phyloP scores from a whole-genome alignment of 176 grass and related monocot species.

The Aegilops umbellulata region DNA sequence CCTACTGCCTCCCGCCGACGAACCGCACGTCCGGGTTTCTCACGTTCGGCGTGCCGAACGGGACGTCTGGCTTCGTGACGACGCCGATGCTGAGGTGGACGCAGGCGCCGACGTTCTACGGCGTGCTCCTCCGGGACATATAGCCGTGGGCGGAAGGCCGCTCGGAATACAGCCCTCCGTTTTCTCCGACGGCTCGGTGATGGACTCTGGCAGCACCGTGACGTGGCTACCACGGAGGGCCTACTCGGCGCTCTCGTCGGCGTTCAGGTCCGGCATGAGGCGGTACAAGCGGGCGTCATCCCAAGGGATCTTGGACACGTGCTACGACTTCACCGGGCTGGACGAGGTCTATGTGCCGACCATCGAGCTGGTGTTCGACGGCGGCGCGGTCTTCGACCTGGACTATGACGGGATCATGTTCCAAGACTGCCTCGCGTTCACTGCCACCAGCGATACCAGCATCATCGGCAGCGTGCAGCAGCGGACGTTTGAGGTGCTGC shows the following conservation, averaged over 20 bases:
- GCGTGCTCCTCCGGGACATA: slow-evolving; percentile 35
- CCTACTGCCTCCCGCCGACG: slow-evolving; percentile 69
- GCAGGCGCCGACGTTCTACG: slow-evolving; percentile 53
- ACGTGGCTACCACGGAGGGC: slow-evolving; percentile 47
- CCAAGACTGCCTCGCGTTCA: slow-evolving; percentile 65
- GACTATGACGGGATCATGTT: slow-evolving; percentile 42
- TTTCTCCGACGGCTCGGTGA: slow-evolving; percentile 38
- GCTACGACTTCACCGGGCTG: slow-evolving; percentile 54
- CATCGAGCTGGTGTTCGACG: slow-evolving; percentile 45
- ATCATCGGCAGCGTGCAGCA: slow-evolving; percentile 83
- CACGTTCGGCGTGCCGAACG: slow-evolving; percentile 34
- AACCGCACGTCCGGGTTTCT: slow-evolving; percentile 46
- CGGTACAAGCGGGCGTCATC: neutral
- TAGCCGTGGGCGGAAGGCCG: slow-evolving; percentile 32
- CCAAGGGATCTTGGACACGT: slow-evolving; percentile 42
- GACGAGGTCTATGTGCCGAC: slow-evolving; percentile 13
- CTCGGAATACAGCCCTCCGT: slow-evolving; percentile 23
- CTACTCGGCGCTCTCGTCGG: slow-evolving; percentile 59
- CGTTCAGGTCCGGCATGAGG: slow-evolving; percentile 45
- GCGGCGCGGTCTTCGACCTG: slow-evolving; percentile 20
- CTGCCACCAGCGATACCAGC: neutral
- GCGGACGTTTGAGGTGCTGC: slow-evolving; percentile 61
- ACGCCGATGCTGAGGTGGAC: slow-evolving; percentile 25
- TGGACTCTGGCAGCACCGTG: slow-evolving; percentile 80
- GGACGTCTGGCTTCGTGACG: slow-evolving; percentile 14